These are phyloP conservation scores for Amorphotheca resinae DNA, from an alignment of 495 filamentous ascomycete species.

Conservation along the genomic window DNA sequence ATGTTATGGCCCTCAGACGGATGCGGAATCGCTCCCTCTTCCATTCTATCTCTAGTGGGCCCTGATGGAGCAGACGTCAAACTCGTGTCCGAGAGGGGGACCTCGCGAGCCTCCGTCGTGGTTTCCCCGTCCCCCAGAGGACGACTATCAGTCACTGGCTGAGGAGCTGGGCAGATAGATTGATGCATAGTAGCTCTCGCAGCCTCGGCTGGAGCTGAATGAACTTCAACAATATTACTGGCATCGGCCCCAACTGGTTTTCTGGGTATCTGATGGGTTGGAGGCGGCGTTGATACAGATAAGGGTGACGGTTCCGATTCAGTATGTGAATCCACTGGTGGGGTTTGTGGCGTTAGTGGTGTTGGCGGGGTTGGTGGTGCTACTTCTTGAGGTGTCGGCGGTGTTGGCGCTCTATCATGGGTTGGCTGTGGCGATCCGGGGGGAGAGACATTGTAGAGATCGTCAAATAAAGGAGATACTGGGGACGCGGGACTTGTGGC, in stretches of 20 bases:
- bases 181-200: constrained; percentile 12
- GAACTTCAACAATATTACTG: neutral
- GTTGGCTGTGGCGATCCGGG: constrained; percentile 29
- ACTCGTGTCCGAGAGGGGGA: neutral
- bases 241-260: constrained; percentile 15
- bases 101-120: neutral
- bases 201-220: neutral
- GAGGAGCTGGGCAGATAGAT: constrained; percentile 12
- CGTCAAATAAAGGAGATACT: constrained; percentile 21
- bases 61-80: neutral
- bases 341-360: neutral
- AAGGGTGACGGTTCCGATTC: neutral
- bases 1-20: constrained; percentile 11
- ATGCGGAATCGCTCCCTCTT: constrained; percentile 7
- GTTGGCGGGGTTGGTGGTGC: neutral
- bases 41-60: neutral
- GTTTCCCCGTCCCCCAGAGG: constrained; percentile 6
- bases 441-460: constrained; percentile 45
- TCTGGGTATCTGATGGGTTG: constrained; percentile 20
- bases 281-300: neutral
- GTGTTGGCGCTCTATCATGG: neutral
- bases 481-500: constrained; percentile 3
- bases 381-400: neutral
- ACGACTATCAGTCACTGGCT: neutral
- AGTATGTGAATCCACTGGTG: neutral